Percentiles rank a stretch among this genome's conserved stretches.
Evolutionary conservation across 2,329 filamentous ascomycete species (phyloP).

Genomic region (Aspergillus sp.): DNA sequence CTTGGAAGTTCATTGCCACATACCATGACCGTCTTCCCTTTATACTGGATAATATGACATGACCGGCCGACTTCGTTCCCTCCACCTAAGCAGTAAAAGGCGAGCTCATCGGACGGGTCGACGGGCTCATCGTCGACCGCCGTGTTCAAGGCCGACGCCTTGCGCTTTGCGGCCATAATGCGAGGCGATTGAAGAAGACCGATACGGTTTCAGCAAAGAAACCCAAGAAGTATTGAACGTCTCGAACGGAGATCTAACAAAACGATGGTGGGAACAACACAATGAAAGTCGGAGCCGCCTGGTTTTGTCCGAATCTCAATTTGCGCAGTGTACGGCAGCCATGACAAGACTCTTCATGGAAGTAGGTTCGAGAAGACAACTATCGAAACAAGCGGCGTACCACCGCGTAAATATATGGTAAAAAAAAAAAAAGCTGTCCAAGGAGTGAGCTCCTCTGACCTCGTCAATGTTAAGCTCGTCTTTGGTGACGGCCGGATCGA

Average conservation of each 20-base stretch:
- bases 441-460: too few species aligned
- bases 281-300: conserved; percentile 1
- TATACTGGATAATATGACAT: conserved; percentile 97
- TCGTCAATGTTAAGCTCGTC: neutral
- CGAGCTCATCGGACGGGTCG: conserved; percentile 87
- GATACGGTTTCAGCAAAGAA: neutral
- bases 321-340: conserved; percentile 3
- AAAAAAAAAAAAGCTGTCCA: too few species aligned
- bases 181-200: too few species aligned
- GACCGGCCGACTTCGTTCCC: conserved; percentile 96
- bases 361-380: neutral
- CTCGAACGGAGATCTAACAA: neutral
- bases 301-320: conserved; percentile 7
- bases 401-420: too few species aligned
- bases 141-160: conserved; percentile 67
- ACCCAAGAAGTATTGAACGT: neutral
- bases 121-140: conserved; percentile 69
- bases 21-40: conserved; percentile 98
- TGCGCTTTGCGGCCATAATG: conserved; percentile 87
- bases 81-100: conserved; percentile 87
- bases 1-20: conserved; percentile 19
- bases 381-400: neutral
- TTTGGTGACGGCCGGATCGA: neutral
- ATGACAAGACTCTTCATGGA: conserved; percentile 5
- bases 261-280: neutral